Evolutionary conservation across 768 basidiomycete genomes (phyloP), one percentile per base, ranked within the genome.

Genomic region (Tremella mesenterica): DNA sequence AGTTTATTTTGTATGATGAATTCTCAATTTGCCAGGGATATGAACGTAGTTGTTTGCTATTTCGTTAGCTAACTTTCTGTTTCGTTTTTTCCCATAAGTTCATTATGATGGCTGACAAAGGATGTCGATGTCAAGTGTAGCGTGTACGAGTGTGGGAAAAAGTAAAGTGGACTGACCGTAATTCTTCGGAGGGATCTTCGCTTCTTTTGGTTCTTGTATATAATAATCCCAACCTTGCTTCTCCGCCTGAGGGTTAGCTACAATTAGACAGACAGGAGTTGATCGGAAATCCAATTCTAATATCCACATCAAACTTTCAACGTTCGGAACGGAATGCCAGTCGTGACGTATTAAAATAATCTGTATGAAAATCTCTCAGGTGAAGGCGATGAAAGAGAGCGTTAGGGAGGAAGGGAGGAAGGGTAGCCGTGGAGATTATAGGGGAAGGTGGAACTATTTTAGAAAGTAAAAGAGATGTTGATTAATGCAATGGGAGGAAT

Each of bases 141-240:
- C n/a, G n/a, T n/a, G n/a, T n/a, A n/a, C n/a, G n/a, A n/a, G n/a
- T n/a, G n/a, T n/a, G n/a, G n/a, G n/a, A 34, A 34, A 29, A 23
- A 39, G 46, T 43, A 25, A 20, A 30, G 20, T 14, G 41, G 33
- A 70, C 72, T 61, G 47, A 64, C 72, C 72, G 59, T 76, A 76
- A 38, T 59, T 65, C 67, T 76, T 76, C 26, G 74, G 60, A 12
- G 64, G 69, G 54, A 74, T 72, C 64, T 72, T 72, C 21, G 69
- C 54, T 48, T 58, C 64, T 44, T 64, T 63, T 21, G 64, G 68
- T 47, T 80, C 85, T 54, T 78, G 88, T 81, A 96, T 79, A 69
- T 85, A 86, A 75, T 90, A 93, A 68, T 90, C 85, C 92, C 91
- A 95, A 34, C 90, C 93, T 79, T 97, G 93, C 76, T 91, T 95